Conservation (phyloP, 2,329 filamentous ascomycete species). For the Paraphaeosphaeria sporulosa region DNA sequence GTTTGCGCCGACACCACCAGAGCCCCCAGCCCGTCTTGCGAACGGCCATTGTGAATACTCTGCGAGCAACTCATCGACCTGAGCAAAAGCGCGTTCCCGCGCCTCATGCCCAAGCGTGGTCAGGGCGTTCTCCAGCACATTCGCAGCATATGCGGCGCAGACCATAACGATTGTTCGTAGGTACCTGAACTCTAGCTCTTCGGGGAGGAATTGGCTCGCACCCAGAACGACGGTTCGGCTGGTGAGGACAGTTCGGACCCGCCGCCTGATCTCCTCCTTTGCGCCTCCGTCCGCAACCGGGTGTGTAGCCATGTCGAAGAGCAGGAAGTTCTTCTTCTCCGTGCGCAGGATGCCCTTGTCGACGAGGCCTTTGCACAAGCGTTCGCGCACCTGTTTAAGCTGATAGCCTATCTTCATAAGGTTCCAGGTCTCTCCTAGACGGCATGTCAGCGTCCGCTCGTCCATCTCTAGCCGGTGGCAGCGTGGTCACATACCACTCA, state of each 20-base stretch:
- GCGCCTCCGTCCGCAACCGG: conserved; percentile 95
- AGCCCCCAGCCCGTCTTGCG: conserved; percentile 76
- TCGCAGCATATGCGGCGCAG: conserved; percentile 96
- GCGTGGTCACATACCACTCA: conserved; percentile 78
- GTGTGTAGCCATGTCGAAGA: conserved; percentile 99
- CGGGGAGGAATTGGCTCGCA: conserved; percentile 85
- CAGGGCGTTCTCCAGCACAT: conserved; percentile 97
- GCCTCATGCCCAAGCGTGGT: conserved; percentile 93
- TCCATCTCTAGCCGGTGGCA: conserved; percentile 8
- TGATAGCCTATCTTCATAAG: conserved; percentile 99
- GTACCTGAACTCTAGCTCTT: conserved; percentile 93
- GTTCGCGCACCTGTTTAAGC: conserved; percentile 97
- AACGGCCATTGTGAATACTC: conserved; percentile 99
- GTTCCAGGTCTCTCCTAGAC: conserved; percentile 95
- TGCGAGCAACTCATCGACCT: conserved; percentile 93
- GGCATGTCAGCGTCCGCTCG: conserved; percentile 27
- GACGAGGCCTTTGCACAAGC: conserved; percentile 94
- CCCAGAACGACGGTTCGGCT: conserved; percentile 93
- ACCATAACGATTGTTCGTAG: conserved; percentile 94
- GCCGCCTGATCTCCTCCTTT: conserved; percentile 94
- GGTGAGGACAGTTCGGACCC: conserved; percentile 90
- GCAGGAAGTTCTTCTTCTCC: conserved; percentile 98
- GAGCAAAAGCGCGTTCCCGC: conserved; percentile 90
- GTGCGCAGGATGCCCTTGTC: conserved; percentile 98
- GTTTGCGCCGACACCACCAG: conserved; percentile 89